Percentiles rank a stretch among this genome's conserved stretches.
phyloP scores from a whole-genome alignment of 2,329 filamentous ascomycete species.

The Monosporascus sp. region DNA sequence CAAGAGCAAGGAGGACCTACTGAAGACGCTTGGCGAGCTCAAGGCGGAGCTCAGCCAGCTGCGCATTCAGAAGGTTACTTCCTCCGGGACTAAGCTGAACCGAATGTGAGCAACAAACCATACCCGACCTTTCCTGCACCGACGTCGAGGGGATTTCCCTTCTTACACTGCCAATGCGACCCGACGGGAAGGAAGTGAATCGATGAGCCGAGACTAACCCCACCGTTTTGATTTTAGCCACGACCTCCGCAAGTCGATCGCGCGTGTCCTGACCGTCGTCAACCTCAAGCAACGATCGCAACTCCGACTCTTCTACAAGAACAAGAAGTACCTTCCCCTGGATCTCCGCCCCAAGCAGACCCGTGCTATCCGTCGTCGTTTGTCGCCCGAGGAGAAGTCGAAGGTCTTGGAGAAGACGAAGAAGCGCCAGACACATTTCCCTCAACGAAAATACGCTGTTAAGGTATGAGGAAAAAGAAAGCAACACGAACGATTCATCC shows the following conservation, averaged over 20 bases:
- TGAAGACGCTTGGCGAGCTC: constrained; percentile 89
- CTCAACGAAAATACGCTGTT: constrained; percentile 97
- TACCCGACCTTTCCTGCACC: neutral
- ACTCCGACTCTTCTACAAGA: constrained; percentile 99
- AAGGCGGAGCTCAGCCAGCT: constrained; percentile 96
- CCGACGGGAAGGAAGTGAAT: neutral
- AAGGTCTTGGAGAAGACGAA: constrained; percentile 88
- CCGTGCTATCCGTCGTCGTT: constrained; percentile 91
- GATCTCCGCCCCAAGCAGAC: constrained; percentile 99
- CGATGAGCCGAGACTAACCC: constrained; percentile 1
- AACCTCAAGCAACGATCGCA: constrained; percentile 98
- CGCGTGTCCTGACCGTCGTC: constrained; percentile 97
- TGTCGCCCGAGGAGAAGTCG: constrained; percentile 86
- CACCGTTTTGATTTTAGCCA: constrained; percentile 55
- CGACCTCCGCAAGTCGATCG: constrained; percentile 99
- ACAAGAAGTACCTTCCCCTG: constrained; percentile 98
- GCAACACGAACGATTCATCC: too few relatives aligned
- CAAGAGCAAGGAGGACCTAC: constrained; percentile 99
- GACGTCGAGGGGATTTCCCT: neutral
- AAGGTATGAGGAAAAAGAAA: constrained; percentile 61
- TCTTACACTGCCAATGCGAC: neutral
- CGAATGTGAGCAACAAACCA: constrained; percentile 63
- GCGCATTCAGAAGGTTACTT: constrained; percentile 97
- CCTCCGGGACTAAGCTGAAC: constrained; percentile 91
- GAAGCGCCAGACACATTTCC: constrained; percentile 96